A percentile compares a stretch with the other conserved stretches of the same genome.
Evolutionary conservation across 345 rosid species (phyloP).

Genomic region (Pseudoturritis turrita): DNA sequence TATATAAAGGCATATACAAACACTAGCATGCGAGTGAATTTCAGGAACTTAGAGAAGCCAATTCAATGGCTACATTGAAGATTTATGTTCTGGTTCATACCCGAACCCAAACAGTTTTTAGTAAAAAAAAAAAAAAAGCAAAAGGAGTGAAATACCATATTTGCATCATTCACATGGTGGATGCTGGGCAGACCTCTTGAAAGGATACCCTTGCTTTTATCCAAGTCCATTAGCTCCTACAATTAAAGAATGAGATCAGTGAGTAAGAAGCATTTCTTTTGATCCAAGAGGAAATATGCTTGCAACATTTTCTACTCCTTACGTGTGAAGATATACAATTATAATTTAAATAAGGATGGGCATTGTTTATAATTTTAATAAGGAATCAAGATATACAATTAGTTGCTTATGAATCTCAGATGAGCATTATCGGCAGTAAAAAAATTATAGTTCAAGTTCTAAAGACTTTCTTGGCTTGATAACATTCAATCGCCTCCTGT

Average conservation of each 20-base stretch:
- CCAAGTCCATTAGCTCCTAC: slow-evolving; percentile 85
- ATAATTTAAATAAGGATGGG: background rate
- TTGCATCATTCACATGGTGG: slow-evolving; percentile 73
- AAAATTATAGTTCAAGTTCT: background rate
- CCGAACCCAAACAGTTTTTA: background rate
- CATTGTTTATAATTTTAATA: background rate
- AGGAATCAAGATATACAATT: background rate
- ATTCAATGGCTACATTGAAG: background rate
- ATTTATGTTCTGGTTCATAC: background rate
- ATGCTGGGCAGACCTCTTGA: slow-evolving; percentile 65
- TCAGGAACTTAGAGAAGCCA: slow-evolving; percentile 4
- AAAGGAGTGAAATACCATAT: slow-evolving; percentile 51
- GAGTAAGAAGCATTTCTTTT: background rate
- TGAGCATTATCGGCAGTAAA: background rate
- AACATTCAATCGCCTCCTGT: background rate
- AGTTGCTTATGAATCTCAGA: background rate
- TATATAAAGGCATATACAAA: slow-evolving; percentile 14
- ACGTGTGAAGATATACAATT: background rate
- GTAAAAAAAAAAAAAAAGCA: background rate
- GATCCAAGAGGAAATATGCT: background rate
- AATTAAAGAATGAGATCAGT: slow-evolving; percentile 8
- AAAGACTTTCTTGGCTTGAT: background rate
- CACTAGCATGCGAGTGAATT: slow-evolving; percentile 11
- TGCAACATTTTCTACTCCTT: slow-evolving; percentile 5
- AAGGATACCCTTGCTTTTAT: slow-evolving; percentile 64